These are phyloP conservation scores for Guyanaporus albipodus DNA, from an alignment of 768 basidiomycete species.

Conservation along the genomic window DNA sequence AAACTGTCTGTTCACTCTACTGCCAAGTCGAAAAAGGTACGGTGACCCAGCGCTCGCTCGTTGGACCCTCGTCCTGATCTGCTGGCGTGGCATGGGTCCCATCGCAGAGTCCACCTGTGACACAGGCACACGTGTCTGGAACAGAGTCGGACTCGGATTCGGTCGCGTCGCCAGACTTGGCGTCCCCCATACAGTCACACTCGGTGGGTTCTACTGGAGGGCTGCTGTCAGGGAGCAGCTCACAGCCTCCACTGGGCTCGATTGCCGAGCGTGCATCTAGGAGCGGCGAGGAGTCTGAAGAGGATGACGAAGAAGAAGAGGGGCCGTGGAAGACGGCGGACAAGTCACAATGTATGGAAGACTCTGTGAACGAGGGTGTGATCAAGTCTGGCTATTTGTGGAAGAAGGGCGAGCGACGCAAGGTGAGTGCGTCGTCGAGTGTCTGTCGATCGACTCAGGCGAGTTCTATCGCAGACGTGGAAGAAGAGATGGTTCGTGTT, in stretches of 20 bases:
- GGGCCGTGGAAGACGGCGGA: conserved; percentile 61
- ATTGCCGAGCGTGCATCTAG: conserved; percentile 72
- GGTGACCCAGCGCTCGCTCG: conserved; percentile 4
- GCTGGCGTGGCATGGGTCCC: too few relatives aligned
- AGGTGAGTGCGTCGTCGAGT: conserved; percentile 51
- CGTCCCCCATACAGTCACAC: conserved; percentile 35
- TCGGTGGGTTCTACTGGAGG: conserved; percentile 31
- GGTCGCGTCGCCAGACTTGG: conserved; percentile 51
- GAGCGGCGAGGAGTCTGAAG: conserved; percentile 76
- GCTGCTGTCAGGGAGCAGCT: conserved; percentile 29
- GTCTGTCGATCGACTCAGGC: not conserved
- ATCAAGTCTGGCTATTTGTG: conserved; percentile 91
- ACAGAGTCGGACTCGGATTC: conserved; percentile 89
- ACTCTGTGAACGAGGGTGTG: conserved; percentile 61
- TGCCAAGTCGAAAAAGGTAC: conserved; percentile 49
- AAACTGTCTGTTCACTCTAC: conserved; percentile 77
- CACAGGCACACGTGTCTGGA: conserved; percentile 50
- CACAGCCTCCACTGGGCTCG: conserved; percentile 59
- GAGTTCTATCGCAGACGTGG: conserved; percentile 67
- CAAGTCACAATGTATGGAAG: conserved; percentile 39
- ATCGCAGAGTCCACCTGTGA: conserved; percentile 29
- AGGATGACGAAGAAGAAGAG: conserved; percentile 65
- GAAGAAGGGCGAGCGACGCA: conserved; percentile 97
- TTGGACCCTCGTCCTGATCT: conserved; percentile 13
- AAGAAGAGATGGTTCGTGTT: conserved; percentile 99